Evolutionary conservation across 352 stramenopile genomes (phyloP), one percentile per base, ranked within the genome.

Genomic region (Globisporangium paddicum): DNA sequence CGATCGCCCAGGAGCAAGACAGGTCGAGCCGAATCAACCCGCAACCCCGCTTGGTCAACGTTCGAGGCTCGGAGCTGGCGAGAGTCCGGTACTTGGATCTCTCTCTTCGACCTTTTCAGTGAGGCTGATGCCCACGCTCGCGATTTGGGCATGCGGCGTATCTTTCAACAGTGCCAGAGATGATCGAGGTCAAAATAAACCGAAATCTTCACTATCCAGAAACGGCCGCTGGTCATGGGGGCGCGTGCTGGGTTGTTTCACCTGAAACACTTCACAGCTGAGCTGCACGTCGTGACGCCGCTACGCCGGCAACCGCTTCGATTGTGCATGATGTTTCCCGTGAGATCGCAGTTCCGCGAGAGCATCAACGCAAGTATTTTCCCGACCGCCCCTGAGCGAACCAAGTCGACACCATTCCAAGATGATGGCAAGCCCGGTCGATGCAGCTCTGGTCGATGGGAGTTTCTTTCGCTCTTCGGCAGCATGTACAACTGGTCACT

Each of bases 401-500:
- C 37, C 8, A 32, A 32, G 32, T 1, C 25, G 34, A 18, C 30
- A 10, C 23, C 51, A 18, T 38, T 58, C 10, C 35, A 38, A 23
- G 44, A 35, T 5, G 11, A n/a, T 19, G 10, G 16, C 23, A 35
- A n/a, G n/a, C n/a, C 30, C 16, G 3, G 2, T 18, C 55, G n/a
- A 6, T 21, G 30, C 5, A 35, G 38, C 28, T 46, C 44, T 3
- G 21, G 10, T 5, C 42, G 30, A 21, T n/a, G 13, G 13, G 32
- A 60, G 11, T 28, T 50, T 18, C 10, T 54, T 18, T 44, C 26
- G 14, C 23, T 53, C 34, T 11, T 45, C 25, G 11, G 18, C 6
- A 14, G 46, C n/a, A 21, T 64, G 9, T 64, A 64, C 51, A 64
- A 64, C 32, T 64, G 58, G 58, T 37, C 14, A 11, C 51, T 64